Percentiles rank a stretch among this genome's conserved stretches.
phyloP scores from a whole-genome alignment of 495 filamentous ascomycete genomes.

The Bacidia rubella region DNA sequence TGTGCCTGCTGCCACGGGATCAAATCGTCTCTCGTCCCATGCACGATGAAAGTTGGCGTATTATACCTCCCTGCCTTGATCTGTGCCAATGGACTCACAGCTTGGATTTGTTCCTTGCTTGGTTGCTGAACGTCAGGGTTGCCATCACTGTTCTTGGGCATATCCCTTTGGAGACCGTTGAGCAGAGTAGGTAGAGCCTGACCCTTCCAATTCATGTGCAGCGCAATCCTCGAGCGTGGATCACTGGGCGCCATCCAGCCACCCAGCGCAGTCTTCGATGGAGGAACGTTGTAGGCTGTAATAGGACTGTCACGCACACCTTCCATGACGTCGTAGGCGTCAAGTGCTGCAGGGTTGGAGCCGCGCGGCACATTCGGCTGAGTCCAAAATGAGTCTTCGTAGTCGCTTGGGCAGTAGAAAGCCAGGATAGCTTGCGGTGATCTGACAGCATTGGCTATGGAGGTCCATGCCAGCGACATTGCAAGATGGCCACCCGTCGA shows the following conservation, averaged over 20 bases:
- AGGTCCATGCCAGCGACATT: constrained; percentile 33
- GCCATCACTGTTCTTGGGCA: constrained; percentile 11
- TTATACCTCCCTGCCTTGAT: constrained; percentile 25
- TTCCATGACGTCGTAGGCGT: background rate
- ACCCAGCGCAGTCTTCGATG: constrained; percentile 10
- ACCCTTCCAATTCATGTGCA: constrained; percentile 36
- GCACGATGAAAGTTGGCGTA: constrained; percentile 33
- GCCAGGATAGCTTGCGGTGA: constrained; percentile 36
- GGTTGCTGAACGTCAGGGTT: too few species aligned
- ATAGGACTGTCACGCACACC: constrained; percentile 14
- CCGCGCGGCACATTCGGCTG: constrained; percentile 13
- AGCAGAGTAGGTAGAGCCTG: constrained; percentile 29
- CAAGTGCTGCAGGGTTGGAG: background rate
- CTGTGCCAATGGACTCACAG: constrained; percentile 27
- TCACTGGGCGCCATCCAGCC: constrained; percentile 25
- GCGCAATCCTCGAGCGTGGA: constrained; percentile 25
- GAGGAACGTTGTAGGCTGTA: constrained; percentile 13
- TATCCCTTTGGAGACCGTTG: constrained; percentile 16
- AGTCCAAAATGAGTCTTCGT: constrained; percentile 14
- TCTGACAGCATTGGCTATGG: constrained; percentile 16
- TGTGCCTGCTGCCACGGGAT: constrained; percentile 31
- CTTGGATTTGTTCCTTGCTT: constrained; percentile 18
- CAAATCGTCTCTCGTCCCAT: constrained; percentile 27
- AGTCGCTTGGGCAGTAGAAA: constrained; percentile 36
- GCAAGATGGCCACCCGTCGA: constrained; percentile 40